phyloP scores from a whole-genome alignment of 1,139 yeast genomes.

The Yamadazyma dendronema region DNA sequence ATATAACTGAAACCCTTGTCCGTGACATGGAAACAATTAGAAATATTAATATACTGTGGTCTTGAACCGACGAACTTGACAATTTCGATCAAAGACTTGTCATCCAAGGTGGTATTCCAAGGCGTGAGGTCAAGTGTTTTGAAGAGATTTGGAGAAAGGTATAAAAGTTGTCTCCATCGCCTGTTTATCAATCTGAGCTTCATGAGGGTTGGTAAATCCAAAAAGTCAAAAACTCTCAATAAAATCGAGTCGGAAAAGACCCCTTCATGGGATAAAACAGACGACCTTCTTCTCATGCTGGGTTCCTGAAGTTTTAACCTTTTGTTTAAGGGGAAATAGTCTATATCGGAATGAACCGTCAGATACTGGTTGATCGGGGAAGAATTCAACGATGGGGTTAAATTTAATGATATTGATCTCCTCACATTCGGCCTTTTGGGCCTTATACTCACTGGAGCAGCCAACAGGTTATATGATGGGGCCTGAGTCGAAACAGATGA shows the following conservation, averaged over 20 bases:
- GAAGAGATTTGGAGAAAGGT: constrained; percentile 53
- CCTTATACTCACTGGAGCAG: constrained; percentile 8
- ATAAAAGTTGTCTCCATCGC: constrained; percentile 67
- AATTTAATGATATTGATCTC: constrained; percentile 12
- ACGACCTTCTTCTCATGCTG: constrained; percentile 51
- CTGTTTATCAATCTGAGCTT: constrained; percentile 53
- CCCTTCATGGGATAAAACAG: constrained; percentile 50
- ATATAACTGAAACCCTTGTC: constrained; percentile 72
- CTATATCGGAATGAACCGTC: constrained; percentile 17
- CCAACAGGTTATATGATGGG: neutral
- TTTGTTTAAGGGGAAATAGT: constrained; percentile 53
- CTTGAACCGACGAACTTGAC: constrained; percentile 71
- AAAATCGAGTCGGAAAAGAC: constrained; percentile 60
- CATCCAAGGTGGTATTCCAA: constrained; percentile 61
- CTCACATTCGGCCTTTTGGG: constrained; percentile 9
- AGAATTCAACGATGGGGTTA: constrained; percentile 10
- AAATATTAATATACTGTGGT: constrained; percentile 58
- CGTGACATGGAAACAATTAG: constrained; percentile 74
- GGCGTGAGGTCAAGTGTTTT: constrained; percentile 53
- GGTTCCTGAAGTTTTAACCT: constrained; percentile 44
- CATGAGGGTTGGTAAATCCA: constrained; percentile 59
- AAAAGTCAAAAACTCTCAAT: constrained; percentile 48
- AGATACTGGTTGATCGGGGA: constrained; percentile 13
- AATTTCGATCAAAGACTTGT: constrained; percentile 53
- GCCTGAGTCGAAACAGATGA: neutral